Evolutionary conservation across 2,329 filamentous ascomycete genomes (phyloP), one percentile per base, ranked within the genome.

Genomic region (Coniochaeta sp.): DNA sequence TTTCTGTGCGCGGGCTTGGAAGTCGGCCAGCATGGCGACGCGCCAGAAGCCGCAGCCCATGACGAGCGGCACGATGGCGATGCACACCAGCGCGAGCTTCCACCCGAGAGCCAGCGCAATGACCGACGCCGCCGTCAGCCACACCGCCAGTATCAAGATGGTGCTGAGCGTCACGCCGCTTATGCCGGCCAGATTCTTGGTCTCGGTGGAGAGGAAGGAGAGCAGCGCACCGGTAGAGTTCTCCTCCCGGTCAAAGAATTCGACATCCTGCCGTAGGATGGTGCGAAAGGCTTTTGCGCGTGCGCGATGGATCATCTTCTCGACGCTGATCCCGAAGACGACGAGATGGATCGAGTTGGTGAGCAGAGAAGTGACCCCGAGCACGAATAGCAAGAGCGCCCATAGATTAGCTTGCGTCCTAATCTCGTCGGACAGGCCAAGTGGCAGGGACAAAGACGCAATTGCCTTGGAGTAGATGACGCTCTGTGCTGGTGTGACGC

Each of bases 71-170:
- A 95, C 83, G 0, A 85, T 87, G 2, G 89, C 76, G 51, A 87
- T 86, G 60, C 89, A 92, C 24, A 95, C 89, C 0, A 95, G 77
- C 10, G 88, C 86, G 18, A 96, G 75, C 67, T 95, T 95, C 91
- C 91, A 96, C 2, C 88, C 89, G 52, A 95, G 81, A 7, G 81
- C 78, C n/a, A 90, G 72, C 14, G 85, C 79, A 24, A 95, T 63
- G 38, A 45, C n/a, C 38, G n/a, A 45, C 18, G 38, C 38, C 38
- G 38, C 48, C 32, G 38, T 45, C 3, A 45, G n/a, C 38, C 14
- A 45, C n/a, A 22, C 18, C 12, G 16, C 18, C n/a, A 45, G 16
- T 4, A 45, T 45, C 14, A 45, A 20, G 24, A 45, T 45, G 14
- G 38, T 18, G 38, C 38, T 22, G 4, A 45, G 12, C 6, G 28